These are phyloP conservation scores for Atkinsonella texensis DNA, from an alignment of 2,329 filamentous ascomycete genomes.

Conservation along the genomic window DNA sequence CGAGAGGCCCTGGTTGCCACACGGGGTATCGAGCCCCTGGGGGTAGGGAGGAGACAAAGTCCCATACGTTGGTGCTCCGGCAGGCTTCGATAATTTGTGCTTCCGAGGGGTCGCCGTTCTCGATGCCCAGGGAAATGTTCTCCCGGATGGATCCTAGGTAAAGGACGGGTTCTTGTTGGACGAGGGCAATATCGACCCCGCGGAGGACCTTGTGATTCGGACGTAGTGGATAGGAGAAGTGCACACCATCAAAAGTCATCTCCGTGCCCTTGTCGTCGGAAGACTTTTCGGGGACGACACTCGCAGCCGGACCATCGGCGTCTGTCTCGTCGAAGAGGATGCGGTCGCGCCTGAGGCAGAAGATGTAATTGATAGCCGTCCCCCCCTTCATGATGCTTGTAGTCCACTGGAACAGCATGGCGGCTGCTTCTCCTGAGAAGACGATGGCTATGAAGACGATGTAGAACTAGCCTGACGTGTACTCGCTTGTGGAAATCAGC, in stretches of 20 bases:
- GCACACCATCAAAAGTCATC: constrained; percentile 36
- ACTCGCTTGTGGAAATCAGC: constrained; percentile 32
- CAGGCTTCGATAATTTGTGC: constrained; percentile 36
- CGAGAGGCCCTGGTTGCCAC: constrained; percentile 55
- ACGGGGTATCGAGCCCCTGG: constrained; percentile 48
- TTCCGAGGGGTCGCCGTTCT: constrained; percentile 17
- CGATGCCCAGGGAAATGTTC: constrained; percentile 26
- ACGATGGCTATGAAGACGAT: constrained; percentile 39
- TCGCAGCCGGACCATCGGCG: constrained; percentile 13
- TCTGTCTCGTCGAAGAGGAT: constrained; percentile 19
- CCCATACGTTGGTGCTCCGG: constrained; percentile 40
- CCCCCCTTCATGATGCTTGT: constrained; percentile 40
- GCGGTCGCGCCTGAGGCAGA: constrained; percentile 24
- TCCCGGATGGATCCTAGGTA: constrained; percentile 23
- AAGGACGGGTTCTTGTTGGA: constrained; percentile 14
- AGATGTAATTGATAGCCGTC: constrained; percentile 36
- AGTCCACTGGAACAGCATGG: constrained; percentile 30
- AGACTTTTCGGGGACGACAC: neutral
- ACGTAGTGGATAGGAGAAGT: constrained; percentile 44
- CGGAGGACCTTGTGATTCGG: constrained; percentile 23
- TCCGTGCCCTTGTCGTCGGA: constrained; percentile 15
- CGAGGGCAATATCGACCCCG: constrained; percentile 21
- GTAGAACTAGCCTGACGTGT: constrained; percentile 34
- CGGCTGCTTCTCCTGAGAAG: constrained; percentile 31
- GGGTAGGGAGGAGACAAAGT: constrained; percentile 44